Base-by-base conservation (phyloP, 2,329 filamentous ascomycete genomes). In the Didymosphaeria variabile region DNA sequence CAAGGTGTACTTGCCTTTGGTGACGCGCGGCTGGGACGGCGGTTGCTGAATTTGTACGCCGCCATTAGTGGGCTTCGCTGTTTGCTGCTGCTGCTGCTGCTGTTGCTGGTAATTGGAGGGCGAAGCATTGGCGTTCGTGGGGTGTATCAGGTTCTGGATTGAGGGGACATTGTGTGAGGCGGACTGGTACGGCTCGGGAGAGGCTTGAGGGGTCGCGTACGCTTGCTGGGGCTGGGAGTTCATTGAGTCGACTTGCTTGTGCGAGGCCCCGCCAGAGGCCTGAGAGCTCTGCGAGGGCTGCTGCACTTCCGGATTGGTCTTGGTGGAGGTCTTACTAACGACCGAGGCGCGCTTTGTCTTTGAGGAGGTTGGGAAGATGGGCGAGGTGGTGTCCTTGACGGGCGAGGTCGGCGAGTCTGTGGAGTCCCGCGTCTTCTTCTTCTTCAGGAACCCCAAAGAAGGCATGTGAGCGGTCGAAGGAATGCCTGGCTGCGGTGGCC, bases 1-100 rank as follows among this genome's bases (percentile, higher is more conserved):
- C 67, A 99, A 87, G 45, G 93, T 94, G 81, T 99, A 99, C 86
- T 98, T 98, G 67, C 95, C 95, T 85, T 97, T 97, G 65, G 94
- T 97, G 76, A 92, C 88, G 71, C 94, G 82, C 44, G 79, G 72
- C 72, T 78, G 73, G 55, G 70, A 73, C 67, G 70, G 72, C 21
- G 72, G 62, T 51, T 76, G 73, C 62, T 75, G 74, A 21, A 47
- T 31, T 62, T 77, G 76, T 62, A 78, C 74, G 65, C 71, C 78
- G 72, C 71, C 74, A 66, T 77, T 75, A 67, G 77, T 77, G 45
- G 76, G 58, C 55, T 68, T 70, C 55, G 55, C 55, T 47, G 61
- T 34, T 23, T 61, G 62, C 50, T 67, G 64, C 42, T 66, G 65
- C 47, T 57, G 57, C 31, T 61, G 62, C 50, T 67, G 64, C 42